Percentiles rank a stretch among this genome's conserved stretches.
Evolutionary conservation across 371 early-diverging fungal species (phyloP).

Genomic region (Mortierella sp.): DNA sequence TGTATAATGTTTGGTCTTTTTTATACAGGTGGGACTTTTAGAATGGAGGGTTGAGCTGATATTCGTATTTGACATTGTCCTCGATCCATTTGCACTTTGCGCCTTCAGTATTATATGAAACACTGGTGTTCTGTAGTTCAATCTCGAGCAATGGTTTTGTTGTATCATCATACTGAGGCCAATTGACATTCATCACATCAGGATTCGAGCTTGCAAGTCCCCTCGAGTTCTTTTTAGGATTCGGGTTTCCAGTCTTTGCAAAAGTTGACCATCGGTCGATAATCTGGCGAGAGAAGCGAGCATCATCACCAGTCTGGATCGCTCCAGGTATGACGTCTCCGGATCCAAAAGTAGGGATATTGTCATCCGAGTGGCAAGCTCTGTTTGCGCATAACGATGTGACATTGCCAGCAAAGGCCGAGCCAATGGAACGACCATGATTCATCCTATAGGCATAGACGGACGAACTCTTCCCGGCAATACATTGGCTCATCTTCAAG

Average conservation of each 20-base stretch:
- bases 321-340: constrained; percentile 3
- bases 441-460: constrained; percentile 19
- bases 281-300: constrained; percentile 47
- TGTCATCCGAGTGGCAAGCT: constrained; percentile 33
- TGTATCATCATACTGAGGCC: constrained; percentile 11
- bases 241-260: constrained; percentile 41
- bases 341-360: constrained; percentile 12
- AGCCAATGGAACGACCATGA: not conserved
- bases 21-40: not conserved
- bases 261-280: constrained; percentile 44
- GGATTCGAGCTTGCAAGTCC: constrained; percentile 13
- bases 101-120: not conserved
- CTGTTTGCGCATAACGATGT: not conserved
- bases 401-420: not conserved
- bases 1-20: no score
- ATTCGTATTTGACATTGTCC: constrained; percentile 14
- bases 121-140: constrained; percentile 8
- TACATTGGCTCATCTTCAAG: constrained; percentile 18
- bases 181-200: constrained; percentile 29
- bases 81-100: constrained; percentile 31
- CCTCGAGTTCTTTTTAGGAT: constrained; percentile 3
- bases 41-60: constrained; percentile 6
- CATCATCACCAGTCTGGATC: constrained; percentile 25
- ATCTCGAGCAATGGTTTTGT: constrained; percentile 18
- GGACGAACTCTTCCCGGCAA: not conserved